Evolutionary conservation across 1,139 yeast genomes (phyloP).

Genomic region (Candida sanyaensis): DNA sequence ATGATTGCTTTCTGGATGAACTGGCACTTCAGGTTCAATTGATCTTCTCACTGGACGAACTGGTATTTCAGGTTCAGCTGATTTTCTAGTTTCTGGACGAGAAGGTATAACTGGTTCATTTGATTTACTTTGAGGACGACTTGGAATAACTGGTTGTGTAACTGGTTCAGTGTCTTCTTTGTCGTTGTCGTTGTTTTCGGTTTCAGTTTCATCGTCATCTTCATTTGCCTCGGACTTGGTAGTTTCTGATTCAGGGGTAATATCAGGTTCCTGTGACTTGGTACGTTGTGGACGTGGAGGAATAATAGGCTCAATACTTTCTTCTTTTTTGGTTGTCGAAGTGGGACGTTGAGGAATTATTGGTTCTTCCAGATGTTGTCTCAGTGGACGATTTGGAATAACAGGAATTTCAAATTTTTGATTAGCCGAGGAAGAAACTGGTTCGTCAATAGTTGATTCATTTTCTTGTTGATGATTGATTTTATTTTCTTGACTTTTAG

Average conservation of each 20-base stretch:
- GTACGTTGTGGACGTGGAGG: constrained; percentile 1
- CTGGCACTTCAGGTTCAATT: neutral
- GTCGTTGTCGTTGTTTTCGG: too few relatives aligned
- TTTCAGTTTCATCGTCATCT: too few relatives aligned
- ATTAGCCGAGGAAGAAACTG: neutral
- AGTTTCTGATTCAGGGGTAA: constrained; percentile 15
- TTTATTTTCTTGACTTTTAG: neutral
- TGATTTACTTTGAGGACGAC: constrained; percentile 12
- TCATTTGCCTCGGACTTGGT: constrained; percentile 1
- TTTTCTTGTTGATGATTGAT: neutral
- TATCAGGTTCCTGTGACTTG: constrained; percentile 7
- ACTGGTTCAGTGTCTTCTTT: neutral
- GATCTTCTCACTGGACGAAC: neutral
- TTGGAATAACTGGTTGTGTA: constrained; percentile 15
- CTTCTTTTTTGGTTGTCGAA: neutral
- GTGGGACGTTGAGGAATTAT: neutral
- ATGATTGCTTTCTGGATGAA: neutral
- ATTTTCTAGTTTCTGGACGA: neutral
- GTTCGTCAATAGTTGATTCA: neutral
- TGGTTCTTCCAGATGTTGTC: constrained; percentile 1
- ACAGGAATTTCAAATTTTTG: constrained; percentile 1
- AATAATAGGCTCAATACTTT: neutral
- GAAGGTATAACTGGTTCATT: neutral
- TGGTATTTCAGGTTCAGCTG: neutral
- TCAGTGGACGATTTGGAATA: neutral